Percentiles rank a stretch among this genome's conserved stretches.
These are phyloP conservation scores for Pyricularia sp. DNA, from an alignment of 2,329 filamentous ascomycete genomes.

Conservation along the genomic window DNA sequence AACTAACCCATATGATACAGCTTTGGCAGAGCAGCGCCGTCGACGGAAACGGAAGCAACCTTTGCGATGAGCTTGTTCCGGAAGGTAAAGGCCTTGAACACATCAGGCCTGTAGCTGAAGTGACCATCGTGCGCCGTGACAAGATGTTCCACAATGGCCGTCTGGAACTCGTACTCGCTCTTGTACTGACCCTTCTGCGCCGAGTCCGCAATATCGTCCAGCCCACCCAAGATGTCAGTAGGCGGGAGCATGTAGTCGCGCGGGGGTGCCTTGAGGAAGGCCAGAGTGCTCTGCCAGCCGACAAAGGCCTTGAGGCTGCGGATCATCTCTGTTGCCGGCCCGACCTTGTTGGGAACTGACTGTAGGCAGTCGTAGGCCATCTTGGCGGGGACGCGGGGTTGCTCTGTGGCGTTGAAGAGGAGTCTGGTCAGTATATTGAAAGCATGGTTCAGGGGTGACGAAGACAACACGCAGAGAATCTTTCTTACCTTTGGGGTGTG, in stretches of 20 bases:
- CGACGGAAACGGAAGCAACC: slow-evolving; percentile 30
- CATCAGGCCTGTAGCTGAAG: slow-evolving; percentile 30
- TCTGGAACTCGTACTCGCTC: slow-evolving; percentile 31
- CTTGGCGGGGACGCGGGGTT: slow-evolving; percentile 20
- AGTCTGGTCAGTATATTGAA: slow-evolving; percentile 24
- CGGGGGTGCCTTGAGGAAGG: slow-evolving; percentile 28
- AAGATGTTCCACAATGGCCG: slow-evolving; percentile 26
- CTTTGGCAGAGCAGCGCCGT: slow-evolving; percentile 22
- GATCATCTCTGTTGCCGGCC: slow-evolving; percentile 26
- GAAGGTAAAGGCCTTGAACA: slow-evolving; percentile 15
- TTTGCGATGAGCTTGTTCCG: neutral
- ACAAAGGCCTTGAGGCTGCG: slow-evolving; percentile 29
- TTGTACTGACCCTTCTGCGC: slow-evolving; percentile 23
- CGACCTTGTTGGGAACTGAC: slow-evolving; percentile 4
- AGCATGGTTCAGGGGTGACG: neutral
- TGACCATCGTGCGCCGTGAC: slow-evolving; percentile 30
- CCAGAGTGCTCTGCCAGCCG: slow-evolving; percentile 29
- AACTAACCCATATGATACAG: slow-evolving; percentile 22
- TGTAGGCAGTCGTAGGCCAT: slow-evolving; percentile 29
- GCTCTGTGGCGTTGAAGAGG: neutral
- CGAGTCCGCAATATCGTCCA: slow-evolving; percentile 21
- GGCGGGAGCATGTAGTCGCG: slow-evolving; percentile 24
- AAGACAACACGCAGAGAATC: neutral
- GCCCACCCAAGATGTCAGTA: slow-evolving; percentile 26
- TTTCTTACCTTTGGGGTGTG: neutral